Base-by-base conservation (phyloP, 495 filamentous ascomycete genomes). In the Xylaria grammica region DNA sequence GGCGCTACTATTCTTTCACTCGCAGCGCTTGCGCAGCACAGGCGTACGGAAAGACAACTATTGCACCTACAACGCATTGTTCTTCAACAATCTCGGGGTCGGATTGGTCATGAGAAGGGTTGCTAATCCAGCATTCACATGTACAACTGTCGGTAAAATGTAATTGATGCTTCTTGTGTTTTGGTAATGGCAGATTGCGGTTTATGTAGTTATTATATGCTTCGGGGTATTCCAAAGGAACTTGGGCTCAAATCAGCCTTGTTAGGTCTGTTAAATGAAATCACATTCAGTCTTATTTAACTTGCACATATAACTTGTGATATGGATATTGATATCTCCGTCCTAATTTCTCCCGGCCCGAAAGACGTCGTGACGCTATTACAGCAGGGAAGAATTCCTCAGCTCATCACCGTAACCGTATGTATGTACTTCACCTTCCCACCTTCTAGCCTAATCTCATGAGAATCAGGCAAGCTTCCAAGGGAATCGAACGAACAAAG, bases 371-470 rank as follows among this genome's bases (percentile, higher is more conserved):
- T 11, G 11, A 36, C 32, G 11, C 32, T 11, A 36, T 36, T 11
- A 36, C 32, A 36, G 5, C 32, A 36, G 5, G 11, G 4, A 36
- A 4, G 3, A 42, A 11, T 10, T 42, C 40, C 71, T 10, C n/a
- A 59, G 15, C 19, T 59, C 42, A 46, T 48, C 27, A 59, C 56
- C 46, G 78, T 80, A 9, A 80, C 71, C 0, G 78, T 80, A 63
- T 80, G 78, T 20, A 80, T 76, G 66, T 82, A 82, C 59, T 80
- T 80, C 3, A 82, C 76, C 70, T 81, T 81, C 0, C 78, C 79
- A 4, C 55, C 70, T 36, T 77, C 76, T 0, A 82, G 62, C 42
- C 81, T 38, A 34, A 84, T 72, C 67, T 84, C 80, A 67, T 84
- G 81, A 10, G 77, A 80, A 46, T 84, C 81, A 0, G 81, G 78